Percentiles rank a stretch among this genome's conserved stretches.
Evolutionary conservation across 192 early-diverging fungal genomes (phyloP).

Genomic region (Rhizoclosmatium globosum): DNA sequence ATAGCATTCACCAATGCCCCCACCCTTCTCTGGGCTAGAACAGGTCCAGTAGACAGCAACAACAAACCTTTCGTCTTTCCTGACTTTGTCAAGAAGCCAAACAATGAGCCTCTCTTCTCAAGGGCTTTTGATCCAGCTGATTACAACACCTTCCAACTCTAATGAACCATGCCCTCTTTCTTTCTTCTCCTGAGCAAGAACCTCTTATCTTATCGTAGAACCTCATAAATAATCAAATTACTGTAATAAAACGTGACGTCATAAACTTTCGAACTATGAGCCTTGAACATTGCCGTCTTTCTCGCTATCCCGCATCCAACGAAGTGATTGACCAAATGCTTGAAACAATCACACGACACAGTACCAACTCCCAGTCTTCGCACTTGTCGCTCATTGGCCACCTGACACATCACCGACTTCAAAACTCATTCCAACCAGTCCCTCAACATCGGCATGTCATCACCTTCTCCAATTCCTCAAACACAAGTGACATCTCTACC

Average conservation of each 20-base stretch:
- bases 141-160: background rate
- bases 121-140: background rate
- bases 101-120: background rate
- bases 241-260: background rate
- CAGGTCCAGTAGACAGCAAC: background rate
- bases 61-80: background rate
- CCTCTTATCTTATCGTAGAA: background rate
- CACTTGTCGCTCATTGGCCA: background rate
- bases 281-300: background rate
- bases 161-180: background rate
- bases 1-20: background rate
- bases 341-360: background rate
- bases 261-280: background rate
- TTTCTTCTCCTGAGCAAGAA: background rate
- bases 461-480: background rate
- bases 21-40: background rate
- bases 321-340: background rate
- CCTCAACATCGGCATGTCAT: background rate
- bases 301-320: background rate
- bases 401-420: background rate
- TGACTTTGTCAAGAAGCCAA: background rate
- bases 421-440: background rate
- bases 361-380: background rate
- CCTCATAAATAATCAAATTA: background rate
- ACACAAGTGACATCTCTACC: background rate